Base-by-base conservation (phyloP, 306 rosid species). In the Quercus ilex region DNA sequence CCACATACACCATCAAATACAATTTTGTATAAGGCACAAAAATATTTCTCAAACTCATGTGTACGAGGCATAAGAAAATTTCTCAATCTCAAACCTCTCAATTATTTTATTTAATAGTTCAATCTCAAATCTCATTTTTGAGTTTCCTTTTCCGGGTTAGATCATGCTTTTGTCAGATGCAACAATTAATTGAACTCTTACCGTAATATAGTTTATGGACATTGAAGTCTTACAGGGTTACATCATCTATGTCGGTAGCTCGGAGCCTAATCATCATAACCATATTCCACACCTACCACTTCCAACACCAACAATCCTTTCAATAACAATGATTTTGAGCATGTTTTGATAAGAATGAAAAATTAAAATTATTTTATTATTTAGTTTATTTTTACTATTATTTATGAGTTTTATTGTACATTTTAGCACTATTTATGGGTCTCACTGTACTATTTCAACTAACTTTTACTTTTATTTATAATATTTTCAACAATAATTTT, bases 371-470 rank as follows among this genome's bases (percentile, higher is more conserved):
- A 33, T 33, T 33, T 5, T 0, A 5, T 1, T 33, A 33, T 33
- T 33, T 33, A 33, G 0, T 33, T 33, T 33, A 33, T 33, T 5
- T 33, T 33, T 33, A 0, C 1, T 33, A 33, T 5, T 33, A 33
- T 33, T 33, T 33, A 33, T 33, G 1, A 0, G 0, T 30, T 0
- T 30, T 3, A 30, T 30, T 30, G 0, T 0, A 30, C 0, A 3
- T 30, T 3, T 30, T 30, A 0, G 0, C 0, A 31, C 0, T 31
- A 31, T 31, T 31, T 31, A 31, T 4, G 0, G 1, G 1, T 1
- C 0, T 4, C 0, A 31, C 0, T 31, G 1, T 31, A 31, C 0
- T 31, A 33, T 33, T 33, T 33, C 0, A 33, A 33, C 2, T 35
- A 35, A 5, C 0, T 35, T 35, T 35, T 35, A 5, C 0, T 0